phyloP scores from a whole-genome alignment of 139 green algal species.

The Gonium pectorale region DNA sequence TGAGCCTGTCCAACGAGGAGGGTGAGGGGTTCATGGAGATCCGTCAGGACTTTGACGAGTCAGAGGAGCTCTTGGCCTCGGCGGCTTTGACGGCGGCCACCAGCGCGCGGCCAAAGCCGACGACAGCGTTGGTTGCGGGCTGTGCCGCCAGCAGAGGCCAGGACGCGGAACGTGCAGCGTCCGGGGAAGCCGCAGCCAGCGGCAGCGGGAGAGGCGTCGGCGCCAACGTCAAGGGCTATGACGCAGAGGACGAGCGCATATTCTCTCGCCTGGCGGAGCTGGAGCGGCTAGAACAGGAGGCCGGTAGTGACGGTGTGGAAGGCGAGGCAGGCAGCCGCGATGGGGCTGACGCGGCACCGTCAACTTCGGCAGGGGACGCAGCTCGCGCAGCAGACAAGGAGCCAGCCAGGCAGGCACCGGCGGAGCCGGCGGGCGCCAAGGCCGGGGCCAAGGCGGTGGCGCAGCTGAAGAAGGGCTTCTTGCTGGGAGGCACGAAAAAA shows the following conservation, averaged over 20 bases:
- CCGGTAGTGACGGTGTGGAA: not conserved
- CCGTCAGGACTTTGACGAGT: slow-evolving; percentile 53
- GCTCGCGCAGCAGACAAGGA: too few relatives aligned
- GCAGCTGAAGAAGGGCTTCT: slow-evolving; percentile 52
- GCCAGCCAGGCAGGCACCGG: too few relatives aligned
- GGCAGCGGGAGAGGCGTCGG: not conserved
- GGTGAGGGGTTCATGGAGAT: slow-evolving; percentile 55
- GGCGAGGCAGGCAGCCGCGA: slow-evolving; percentile 14
- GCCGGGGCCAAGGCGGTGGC: not conserved
- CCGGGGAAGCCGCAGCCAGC: not conserved
- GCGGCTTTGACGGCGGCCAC: too few relatives aligned
- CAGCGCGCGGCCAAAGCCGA: too few relatives aligned
- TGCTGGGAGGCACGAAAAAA: slow-evolving; percentile 31
- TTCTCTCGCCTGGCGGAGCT: slow-evolving; percentile 55
- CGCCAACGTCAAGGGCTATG: too few relatives aligned
- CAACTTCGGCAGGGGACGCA: too few relatives aligned
- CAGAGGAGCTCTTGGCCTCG: slow-evolving; percentile 52
- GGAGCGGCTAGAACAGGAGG: slow-evolving; percentile 44
- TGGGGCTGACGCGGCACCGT: slow-evolving; percentile 10
- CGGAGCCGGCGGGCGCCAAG: not conserved
- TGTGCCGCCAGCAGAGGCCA: too few relatives aligned
- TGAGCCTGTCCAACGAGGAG: slow-evolving; percentile 24
- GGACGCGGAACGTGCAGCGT: not conserved
- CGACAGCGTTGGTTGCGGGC: too few relatives aligned
- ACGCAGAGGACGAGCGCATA: slow-evolving; percentile 45